Percentiles rank a stretch among this genome's conserved stretches.
Conservation (phyloP, 768 basidiomycete species). For the Lyophyllum semitale region DNA sequence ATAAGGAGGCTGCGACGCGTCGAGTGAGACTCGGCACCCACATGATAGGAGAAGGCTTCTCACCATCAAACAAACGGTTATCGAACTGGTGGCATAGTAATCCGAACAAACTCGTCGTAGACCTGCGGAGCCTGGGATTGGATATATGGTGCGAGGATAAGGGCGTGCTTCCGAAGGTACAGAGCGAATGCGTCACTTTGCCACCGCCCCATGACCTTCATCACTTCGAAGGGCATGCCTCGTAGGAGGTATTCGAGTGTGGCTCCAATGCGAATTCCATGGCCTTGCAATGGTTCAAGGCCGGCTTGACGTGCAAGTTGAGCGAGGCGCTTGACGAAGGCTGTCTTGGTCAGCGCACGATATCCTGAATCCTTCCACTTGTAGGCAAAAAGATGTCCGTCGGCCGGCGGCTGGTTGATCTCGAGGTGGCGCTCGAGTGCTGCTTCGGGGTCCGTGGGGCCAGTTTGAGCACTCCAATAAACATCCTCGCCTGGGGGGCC, state of each 20-base stretch:
- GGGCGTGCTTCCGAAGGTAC: too few species aligned
- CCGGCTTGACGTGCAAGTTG: slow-evolving; percentile 4
- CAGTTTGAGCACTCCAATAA: too few species aligned
- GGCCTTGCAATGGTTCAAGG: slow-evolving; percentile 16
- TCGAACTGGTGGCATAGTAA: too few species aligned
- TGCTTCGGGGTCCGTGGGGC: too few species aligned
- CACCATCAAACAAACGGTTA: background rate
- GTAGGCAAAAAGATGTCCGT: too few species aligned
- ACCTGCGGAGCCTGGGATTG: background rate
- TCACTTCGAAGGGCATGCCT: too few species aligned
- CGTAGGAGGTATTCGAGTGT: too few species aligned
- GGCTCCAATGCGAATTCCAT: slow-evolving; percentile 27
- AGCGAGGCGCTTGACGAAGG: too few species aligned
- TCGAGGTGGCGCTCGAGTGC: slow-evolving; percentile 2
- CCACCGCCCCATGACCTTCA: too few species aligned
- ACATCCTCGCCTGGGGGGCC: background rate
- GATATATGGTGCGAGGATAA: slow-evolving; percentile 8
- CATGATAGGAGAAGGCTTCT: background rate
- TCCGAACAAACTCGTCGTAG: too few species aligned
- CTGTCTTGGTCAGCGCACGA: slow-evolving; percentile 22
- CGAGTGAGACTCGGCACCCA: background rate
- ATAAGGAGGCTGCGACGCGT: too few species aligned
- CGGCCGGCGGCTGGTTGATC: background rate
- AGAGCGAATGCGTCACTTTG: too few species aligned
- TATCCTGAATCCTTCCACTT: background rate